Conservation (phyloP, 108 stramenopile species). For the Skeletonema costatum region DNA sequence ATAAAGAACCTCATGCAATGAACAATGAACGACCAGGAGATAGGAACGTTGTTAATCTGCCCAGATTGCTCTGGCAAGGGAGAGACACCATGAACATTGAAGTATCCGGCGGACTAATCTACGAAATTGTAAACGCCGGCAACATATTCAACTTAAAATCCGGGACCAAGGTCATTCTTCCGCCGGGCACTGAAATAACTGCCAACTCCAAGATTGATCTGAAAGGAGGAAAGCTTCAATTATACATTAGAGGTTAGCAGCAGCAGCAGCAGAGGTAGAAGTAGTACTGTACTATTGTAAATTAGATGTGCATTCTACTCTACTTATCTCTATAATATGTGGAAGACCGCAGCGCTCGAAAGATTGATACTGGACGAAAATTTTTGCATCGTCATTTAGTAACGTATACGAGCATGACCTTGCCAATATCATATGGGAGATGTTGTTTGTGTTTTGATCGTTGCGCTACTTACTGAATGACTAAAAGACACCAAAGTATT, state of each 20-base stretch:
- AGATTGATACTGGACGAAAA: too few species aligned
- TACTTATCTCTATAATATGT: too few species aligned
- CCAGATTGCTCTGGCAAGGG: neutral
- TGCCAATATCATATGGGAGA: too few species aligned
- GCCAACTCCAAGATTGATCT: neutral
- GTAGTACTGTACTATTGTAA: neutral
- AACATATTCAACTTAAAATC: neutral
- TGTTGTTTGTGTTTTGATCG: too few species aligned
- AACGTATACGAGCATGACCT: too few species aligned
- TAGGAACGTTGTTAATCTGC: neutral
- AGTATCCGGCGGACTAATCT: neutral
- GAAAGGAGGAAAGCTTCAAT: neutral
- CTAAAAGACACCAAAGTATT: slow-evolving; percentile 66
- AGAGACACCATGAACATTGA: neutral
- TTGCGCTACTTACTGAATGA: neutral
- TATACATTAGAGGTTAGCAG: neutral
- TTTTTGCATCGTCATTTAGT: too few species aligned
- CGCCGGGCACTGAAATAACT: neutral
- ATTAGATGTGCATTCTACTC: neutral
- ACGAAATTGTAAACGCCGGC: neutral
- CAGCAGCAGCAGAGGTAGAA: neutral
- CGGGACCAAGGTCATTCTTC: neutral
- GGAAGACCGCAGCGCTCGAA: too few species aligned
- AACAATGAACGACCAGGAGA: neutral
- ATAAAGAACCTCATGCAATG: neutral